Evolutionary conservation across 2,329 filamentous ascomycete genomes (phyloP), one percentile per base, ranked within the genome.

Genomic region (Xylariaceae sp.): DNA sequence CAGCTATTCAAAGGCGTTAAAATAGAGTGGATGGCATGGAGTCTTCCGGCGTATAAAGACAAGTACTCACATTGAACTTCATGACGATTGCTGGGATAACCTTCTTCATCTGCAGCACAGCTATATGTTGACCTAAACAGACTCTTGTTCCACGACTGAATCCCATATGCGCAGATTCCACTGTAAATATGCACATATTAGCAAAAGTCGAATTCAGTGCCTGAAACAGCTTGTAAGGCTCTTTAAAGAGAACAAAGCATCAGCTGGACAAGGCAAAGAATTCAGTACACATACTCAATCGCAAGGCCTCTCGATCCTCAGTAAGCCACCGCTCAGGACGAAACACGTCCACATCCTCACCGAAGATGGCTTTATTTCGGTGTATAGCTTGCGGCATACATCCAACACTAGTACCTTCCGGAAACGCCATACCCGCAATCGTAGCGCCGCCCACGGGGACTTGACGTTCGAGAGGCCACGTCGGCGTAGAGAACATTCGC

Each of bases 241-340:
- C 7, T 7, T 28, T 7, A 7, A 28, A 7, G 22, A 4, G 4
- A 28, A 28, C 7, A 7, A 28, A 28, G 7, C 22, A 28, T 28
- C 22, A 28, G 4, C 22, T 28, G 4, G 22, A 7, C 7, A 28
- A 7, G 22, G 7, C 4, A 28, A 28, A 28, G 4, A 28, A 28
- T 28, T 28, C 22, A 28, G 22, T 28, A 28, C 22, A 28, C 22
- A 5, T 28, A 28, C 22, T 65, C 34, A 42, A 42, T 18, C 58
- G 51, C 42, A 64, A 42, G 40, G 43, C 50, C 48, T 63, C 60
- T n/a, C 46, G 53, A 45, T 63, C 51, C 10, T 55, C 31, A 2
- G 48, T 58, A 42, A 65, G 56, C 62, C 61, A 65, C 6, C 60
- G 61, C 18, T 64, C 63, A 1, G 63, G 61, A 22, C 56, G 57